These are phyloP conservation scores for Cardamine resedifolia DNA, from an alignment of 345 rosid genomes.

Conservation along the genomic window DNA sequence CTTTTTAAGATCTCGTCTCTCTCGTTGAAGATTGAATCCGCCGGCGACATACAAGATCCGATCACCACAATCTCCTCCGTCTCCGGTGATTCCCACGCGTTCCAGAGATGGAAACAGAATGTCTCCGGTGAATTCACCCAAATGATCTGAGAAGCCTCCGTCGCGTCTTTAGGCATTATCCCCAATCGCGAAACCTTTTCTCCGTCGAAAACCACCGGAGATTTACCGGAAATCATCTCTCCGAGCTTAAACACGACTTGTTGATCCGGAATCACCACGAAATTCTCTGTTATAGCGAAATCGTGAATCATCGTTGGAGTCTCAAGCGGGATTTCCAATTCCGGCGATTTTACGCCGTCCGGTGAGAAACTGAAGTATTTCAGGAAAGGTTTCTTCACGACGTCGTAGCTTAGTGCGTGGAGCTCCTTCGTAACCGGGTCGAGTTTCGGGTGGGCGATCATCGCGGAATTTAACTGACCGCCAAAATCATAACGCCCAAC, in stretches of 20 bases:
- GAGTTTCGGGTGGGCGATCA: conserved; percentile 95
- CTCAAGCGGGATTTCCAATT: conserved; percentile 61
- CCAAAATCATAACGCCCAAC: conserved; percentile 64
- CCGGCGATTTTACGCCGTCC: conserved; percentile 63
- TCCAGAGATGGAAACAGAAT: conserved; percentile 95
- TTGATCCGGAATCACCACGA: conserved; percentile 86
- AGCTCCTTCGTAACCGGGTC: conserved; percentile 76
- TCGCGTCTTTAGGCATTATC: conserved; percentile 61
- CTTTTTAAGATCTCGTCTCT: conserved; percentile 68
- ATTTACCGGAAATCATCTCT: conserved; percentile 81
- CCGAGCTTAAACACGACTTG: conserved; percentile 91
- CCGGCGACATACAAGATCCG: conserved; percentile 96
- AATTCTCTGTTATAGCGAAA: conserved; percentile 84
- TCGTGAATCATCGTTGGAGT: conserved; percentile 98
- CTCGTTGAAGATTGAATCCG: conserved; percentile 95
- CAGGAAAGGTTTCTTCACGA: conserved; percentile 67
- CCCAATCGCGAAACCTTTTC: conserved; percentile 71
- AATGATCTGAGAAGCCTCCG: conserved; percentile 48
- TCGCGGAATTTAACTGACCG: conserved; percentile 61
- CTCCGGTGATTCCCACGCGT: conserved; percentile 92
- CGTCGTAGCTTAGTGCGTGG: conserved; percentile 78
- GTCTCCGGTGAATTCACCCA: conserved; percentile 81
- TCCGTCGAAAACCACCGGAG: conserved; percentile 84
- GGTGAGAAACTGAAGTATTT: conserved; percentile 73
- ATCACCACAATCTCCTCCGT: conserved; percentile 80